phyloP scores from a whole-genome alignment of 345 rosid genomes.

The Eucalyptus coolabah region DNA sequence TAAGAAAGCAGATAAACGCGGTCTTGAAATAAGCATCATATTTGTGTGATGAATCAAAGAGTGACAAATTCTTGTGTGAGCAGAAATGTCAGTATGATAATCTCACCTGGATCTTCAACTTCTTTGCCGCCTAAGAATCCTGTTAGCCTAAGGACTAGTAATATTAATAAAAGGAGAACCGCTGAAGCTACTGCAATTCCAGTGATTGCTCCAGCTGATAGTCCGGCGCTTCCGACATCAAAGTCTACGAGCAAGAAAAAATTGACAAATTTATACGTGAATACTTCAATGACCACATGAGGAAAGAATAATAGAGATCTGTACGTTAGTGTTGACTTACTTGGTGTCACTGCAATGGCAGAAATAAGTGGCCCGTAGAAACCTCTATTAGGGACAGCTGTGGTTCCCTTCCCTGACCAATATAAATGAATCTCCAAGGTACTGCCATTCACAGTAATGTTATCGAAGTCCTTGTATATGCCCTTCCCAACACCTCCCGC shows the following conservation, averaged over 20 bases:
- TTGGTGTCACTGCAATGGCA: slow-evolving; percentile 69
- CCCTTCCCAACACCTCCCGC: slow-evolving; percentile 48
- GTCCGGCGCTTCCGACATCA: not conserved
- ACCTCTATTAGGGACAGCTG: slow-evolving; percentile 45
- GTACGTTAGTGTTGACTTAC: slow-evolving; percentile 18
- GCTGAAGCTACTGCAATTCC: not conserved
- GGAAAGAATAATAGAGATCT: not conserved
- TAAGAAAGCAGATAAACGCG: not conserved
- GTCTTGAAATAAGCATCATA: not conserved
- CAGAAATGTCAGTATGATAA: not conserved
- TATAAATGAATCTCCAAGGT: slow-evolving; percentile 4
- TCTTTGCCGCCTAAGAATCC: not conserved
- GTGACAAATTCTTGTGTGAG: not conserved
- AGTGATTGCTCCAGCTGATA: not conserved
- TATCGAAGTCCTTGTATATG: not conserved
- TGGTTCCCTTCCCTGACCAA: slow-evolving; percentile 75
- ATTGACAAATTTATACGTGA: not conserved
- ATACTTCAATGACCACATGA: not conserved
- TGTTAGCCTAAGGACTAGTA: not conserved
- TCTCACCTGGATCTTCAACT: not conserved
- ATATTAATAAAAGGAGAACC: not conserved
- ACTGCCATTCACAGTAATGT: not conserved
- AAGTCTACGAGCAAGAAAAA: not conserved
- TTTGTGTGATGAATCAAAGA: not conserved
- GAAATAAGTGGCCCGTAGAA: slow-evolving; percentile 87